These are phyloP conservation scores for Spirogloea muscicola DNA, from an alignment of 139 green algal genomes.

Conservation along the genomic window DNA sequence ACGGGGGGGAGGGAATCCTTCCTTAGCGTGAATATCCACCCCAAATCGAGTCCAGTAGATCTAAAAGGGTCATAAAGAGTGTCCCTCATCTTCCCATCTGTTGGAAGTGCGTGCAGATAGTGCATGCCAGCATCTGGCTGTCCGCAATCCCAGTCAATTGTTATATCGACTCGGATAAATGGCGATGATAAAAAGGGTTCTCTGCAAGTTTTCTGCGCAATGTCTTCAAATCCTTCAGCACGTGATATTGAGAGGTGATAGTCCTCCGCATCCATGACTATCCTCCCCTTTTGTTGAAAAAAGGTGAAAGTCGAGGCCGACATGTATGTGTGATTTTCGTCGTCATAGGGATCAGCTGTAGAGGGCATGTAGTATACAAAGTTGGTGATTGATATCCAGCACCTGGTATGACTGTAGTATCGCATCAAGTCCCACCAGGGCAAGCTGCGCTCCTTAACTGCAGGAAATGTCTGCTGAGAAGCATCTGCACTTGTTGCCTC, in stretches of 20 bases:
- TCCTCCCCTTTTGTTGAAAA: constrained; percentile 18
- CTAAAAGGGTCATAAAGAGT: constrained; percentile 41
- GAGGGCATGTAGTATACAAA: constrained; percentile 22
- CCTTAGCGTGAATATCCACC: no score
- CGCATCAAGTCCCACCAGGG: constrained; percentile 45
- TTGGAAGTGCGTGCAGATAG: constrained; percentile 37
- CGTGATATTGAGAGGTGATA: no score
- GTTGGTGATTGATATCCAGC: no score
- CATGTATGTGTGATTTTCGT: constrained; percentile 32
- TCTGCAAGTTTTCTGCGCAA: constrained; percentile 3
- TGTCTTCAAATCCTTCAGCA: no score
- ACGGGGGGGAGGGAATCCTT: no score
- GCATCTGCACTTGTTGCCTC: neutral
- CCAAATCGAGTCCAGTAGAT: constrained; percentile 19
- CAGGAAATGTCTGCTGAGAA: neutral
- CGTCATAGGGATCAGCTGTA: constrained; percentile 39
- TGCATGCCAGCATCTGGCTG: constrained; percentile 17
- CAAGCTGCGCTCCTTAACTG: constrained; percentile 30
- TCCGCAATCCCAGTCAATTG: constrained; percentile 27
- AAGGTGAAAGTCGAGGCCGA: constrained; percentile 7
- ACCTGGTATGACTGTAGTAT: constrained; percentile 52
- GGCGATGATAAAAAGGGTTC: constrained; percentile 10
- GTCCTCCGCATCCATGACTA: no score
- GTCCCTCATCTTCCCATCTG: neutral
- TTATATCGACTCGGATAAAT: constrained; percentile 28